Conservation (phyloP, 2,329 filamentous ascomycete genomes). For the Colletotrichum costaricense region DNA sequence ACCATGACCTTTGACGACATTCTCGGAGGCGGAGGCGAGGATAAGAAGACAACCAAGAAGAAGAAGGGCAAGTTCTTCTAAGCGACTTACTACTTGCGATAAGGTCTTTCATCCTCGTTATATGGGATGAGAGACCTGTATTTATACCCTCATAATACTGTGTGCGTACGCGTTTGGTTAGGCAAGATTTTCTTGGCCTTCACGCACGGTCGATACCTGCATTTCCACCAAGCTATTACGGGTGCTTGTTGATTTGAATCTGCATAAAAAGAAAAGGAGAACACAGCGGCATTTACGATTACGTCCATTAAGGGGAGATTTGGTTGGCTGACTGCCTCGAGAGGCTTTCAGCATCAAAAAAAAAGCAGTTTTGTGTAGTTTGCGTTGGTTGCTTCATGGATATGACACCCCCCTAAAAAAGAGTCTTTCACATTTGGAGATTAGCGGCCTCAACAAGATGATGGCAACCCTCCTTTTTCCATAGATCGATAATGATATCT, state of each 20-base stretch:
- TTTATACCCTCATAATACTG: slow-evolving; percentile 27
- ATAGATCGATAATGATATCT: background rate
- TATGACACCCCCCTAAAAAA: background rate
- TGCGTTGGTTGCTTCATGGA: background rate
- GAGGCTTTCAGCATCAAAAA: background rate
- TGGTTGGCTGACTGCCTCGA: background rate
- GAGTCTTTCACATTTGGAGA: background rate
- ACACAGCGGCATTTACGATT: background rate
- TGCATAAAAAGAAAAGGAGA: slow-evolving; percentile 4
- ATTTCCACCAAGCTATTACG: slow-evolving; percentile 1
- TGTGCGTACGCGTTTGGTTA: slow-evolving; percentile 15
- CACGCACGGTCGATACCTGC: background rate
- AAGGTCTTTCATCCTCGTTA: background rate
- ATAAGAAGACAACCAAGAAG: slow-evolving; percentile 47
- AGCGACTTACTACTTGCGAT: background rate
- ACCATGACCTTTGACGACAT: slow-evolving; percentile 63
- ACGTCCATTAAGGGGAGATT: background rate
- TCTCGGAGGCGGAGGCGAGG: slow-evolving; percentile 47
- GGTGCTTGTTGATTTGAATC: slow-evolving; percentile 1
- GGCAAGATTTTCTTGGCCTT: background rate
- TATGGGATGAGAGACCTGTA: slow-evolving; percentile 15
- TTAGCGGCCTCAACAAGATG: background rate
- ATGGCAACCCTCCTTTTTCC: background rate
- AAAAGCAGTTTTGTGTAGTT: background rate
- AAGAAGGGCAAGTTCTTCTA: slow-evolving; percentile 56